Base-by-base conservation (phyloP, 2,329 filamentous ascomycete species). In the Phyllosticta citribraziliensis region DNA sequence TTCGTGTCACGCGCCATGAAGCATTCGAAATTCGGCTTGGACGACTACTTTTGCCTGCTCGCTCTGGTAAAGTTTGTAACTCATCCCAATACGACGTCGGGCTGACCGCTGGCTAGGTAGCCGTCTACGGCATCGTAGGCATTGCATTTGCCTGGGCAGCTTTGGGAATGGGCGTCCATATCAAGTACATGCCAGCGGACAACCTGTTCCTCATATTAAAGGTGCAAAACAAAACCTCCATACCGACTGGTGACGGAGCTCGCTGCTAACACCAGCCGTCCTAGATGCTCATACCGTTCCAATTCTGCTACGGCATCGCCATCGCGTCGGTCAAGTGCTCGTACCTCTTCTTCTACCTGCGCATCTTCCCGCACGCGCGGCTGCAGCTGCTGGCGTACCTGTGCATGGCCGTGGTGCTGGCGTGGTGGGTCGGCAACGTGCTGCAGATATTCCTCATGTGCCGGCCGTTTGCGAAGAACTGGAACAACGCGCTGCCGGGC, bases 381-480 rank as follows among this genome's bases (percentile, higher is more conserved):
- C 25, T 55, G 22, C 24, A 27, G n/a, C 22, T 8, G 11, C 27
- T 55, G 11, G 17, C 27, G 1, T 27, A 27, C 53, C 33, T 33
- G 6, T 33, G 22, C 53, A 55, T 55, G 22, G 53, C 53, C 53
- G 17, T 53, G 8, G 24, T 53, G 10, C 19, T 30, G 35, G 30
- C 25, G 9, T 58, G 40, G 59, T 25, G 17, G 25, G 20, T 30
- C 5, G 24, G 51, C 51, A 55, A 27, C 12, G 55, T 60, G 60
- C 60, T 64, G 10, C 25, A 57, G 10, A 67, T 69, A 11, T 65
- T 69, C 60, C 65, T 75, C 30, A 71, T 75, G 55, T 77, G 74
- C 64, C 67, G 60, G 17, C 75, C 74, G 2, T 66, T 76, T 25
- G 67, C 69, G 6, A 70, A 69, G 53, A 72, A 69, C 55, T 76